phyloP scores from a whole-genome alignment of 805 yeast species.

The Spathaspora girioi region DNA sequence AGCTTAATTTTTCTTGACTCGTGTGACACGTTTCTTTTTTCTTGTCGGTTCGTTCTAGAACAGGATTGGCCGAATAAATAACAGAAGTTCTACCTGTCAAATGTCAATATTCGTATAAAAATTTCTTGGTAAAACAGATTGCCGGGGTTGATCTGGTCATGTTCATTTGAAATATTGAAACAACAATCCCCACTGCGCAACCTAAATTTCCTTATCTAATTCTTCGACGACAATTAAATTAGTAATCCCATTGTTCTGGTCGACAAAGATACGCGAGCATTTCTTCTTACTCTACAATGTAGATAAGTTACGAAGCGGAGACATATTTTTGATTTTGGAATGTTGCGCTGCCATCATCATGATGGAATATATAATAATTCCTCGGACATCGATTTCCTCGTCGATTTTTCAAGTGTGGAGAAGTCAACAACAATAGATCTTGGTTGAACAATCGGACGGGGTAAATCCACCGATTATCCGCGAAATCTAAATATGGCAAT shows the following conservation, averaged over 20 bases:
- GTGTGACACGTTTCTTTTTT: background rate
- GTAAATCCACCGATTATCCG: background rate
- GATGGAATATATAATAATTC: background rate
- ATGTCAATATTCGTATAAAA: too few relatives aligned
- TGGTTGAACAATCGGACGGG: background rate
- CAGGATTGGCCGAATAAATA: background rate
- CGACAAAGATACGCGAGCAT: background rate
- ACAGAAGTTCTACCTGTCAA: too few relatives aligned
- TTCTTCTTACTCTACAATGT: background rate
- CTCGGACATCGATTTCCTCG: background rate
- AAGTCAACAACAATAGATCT: background rate
- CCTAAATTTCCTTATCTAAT: background rate
- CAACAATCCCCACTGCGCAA: background rate
- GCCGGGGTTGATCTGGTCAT: too few relatives aligned
- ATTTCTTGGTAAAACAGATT: too few relatives aligned
- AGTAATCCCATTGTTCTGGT: background rate
- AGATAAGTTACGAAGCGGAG: background rate
- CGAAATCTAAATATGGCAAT: background rate
- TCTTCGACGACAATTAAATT: background rate
- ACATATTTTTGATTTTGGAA: background rate
- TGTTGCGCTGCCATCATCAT: background rate
- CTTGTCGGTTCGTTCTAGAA: background rate
- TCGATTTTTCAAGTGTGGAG: background rate
- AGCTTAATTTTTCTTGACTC: background rate
- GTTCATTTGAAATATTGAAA: too few relatives aligned